Evolutionary conservation across 768 basidiomycete species (phyloP).

Genomic region (Tubosaeta sp.): DNA sequence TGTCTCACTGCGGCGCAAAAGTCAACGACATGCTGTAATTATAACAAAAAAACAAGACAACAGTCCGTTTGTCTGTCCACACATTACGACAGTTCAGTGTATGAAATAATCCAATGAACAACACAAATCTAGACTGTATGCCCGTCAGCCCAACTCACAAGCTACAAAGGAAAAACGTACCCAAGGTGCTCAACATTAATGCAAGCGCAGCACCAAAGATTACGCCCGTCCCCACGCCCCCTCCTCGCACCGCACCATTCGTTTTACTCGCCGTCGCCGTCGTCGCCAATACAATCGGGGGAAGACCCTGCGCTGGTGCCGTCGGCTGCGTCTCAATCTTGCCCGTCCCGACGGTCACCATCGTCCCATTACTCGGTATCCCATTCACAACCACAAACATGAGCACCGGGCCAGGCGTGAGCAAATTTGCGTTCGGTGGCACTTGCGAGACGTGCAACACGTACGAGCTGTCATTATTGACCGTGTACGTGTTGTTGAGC

Average conservation of each 20-base stretch:
- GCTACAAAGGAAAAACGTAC: too few relatives aligned
- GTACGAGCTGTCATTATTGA: conserved; percentile 72
- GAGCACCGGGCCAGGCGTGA: conserved; percentile 86
- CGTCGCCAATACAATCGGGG: background rate
- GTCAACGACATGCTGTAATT: too few relatives aligned
- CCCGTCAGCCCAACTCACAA: too few relatives aligned
- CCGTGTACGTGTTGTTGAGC: conserved; percentile 81
- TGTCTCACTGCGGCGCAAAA: too few relatives aligned
- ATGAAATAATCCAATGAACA: too few relatives aligned
- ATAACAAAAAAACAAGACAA: too few relatives aligned
- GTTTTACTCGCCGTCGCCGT: background rate
- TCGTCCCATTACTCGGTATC: conserved; percentile 68
- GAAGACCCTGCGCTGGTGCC: background rate
- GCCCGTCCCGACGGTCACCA: conserved; percentile 77
- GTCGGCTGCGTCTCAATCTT: conserved; percentile 48
- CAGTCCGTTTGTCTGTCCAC: too few relatives aligned
- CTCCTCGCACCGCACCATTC: background rate
- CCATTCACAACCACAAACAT: conserved; percentile 81
- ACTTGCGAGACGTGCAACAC: conserved; percentile 76
- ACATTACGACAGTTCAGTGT: too few relatives aligned
- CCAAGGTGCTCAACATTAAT: background rate
- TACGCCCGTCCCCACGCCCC: background rate
- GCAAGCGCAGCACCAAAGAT: background rate
- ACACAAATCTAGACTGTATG: too few relatives aligned
- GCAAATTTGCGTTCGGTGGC: conserved; percentile 79